Evolutionary conservation across 202 grass and related monocot species (phyloP).

Genomic region (Eragrostis tef): DNA sequence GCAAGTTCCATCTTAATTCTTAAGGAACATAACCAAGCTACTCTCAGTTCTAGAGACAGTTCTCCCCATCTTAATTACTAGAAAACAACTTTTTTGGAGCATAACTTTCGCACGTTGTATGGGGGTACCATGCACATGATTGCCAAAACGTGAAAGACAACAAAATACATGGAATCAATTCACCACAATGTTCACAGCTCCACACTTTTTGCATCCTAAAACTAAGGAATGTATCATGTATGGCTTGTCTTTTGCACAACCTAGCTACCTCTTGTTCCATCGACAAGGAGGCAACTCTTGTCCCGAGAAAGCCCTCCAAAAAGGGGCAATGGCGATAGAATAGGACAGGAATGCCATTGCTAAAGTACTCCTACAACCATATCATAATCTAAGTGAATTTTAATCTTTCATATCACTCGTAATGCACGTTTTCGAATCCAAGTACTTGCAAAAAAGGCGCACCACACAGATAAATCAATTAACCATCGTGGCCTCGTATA

Average conservation of each 20-base stretch:
- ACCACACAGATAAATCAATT: not conserved
- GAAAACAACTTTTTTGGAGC: not conserved
- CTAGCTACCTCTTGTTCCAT: slow-evolving; percentile 41
- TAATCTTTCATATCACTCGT: slow-evolving; percentile 24
- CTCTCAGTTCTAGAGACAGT: no score
- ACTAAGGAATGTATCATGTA: slow-evolving; percentile 24
- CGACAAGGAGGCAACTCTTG: slow-evolving; percentile 43
- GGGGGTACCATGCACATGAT: not conserved
- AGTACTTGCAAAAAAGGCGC: slow-evolving; percentile 52
- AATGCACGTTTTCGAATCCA: slow-evolving; percentile 74
- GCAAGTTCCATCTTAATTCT: no score
- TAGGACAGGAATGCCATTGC: slow-evolving; percentile 28
- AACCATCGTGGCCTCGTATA: slow-evolving; percentile 47
- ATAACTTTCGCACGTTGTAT: not conserved
- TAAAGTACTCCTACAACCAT: slow-evolving; percentile 15
- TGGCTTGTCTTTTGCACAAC: slow-evolving; percentile 52
- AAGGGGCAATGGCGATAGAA: slow-evolving; percentile 33
- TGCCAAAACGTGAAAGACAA: not conserved
- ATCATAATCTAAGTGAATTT: slow-evolving; percentile 17
- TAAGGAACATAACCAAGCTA: no score
- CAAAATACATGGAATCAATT: not conserved
- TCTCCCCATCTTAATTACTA: no score
- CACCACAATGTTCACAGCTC: slow-evolving; percentile 29
- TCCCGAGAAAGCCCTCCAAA: slow-evolving; percentile 50
- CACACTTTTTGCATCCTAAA: slow-evolving; percentile 15